Conservation (phyloP, 352 stramenopile genomes). For the Globisporangium spiculum region DNA sequence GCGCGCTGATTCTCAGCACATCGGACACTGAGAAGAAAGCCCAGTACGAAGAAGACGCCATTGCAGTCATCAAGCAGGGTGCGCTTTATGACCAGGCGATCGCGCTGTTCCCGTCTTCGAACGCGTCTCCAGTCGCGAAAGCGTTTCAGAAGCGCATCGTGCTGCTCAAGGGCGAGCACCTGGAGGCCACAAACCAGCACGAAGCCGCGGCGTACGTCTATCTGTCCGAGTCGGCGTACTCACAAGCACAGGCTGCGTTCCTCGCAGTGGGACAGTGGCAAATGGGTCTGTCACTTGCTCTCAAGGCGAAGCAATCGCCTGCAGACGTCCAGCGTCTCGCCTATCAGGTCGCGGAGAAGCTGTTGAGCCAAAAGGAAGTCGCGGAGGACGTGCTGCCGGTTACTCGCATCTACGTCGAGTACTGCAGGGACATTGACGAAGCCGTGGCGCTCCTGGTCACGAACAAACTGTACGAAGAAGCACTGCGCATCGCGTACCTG, state of each 20-base stretch:
- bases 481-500: slow-evolving; percentile 51
- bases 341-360: slow-evolving; percentile 47
- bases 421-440: slow-evolving; percentile 70
- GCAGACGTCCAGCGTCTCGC: slow-evolving; percentile 38
- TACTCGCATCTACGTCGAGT: slow-evolving; percentile 67
- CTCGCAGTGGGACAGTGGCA: slow-evolving; percentile 52
- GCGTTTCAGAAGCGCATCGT: slow-evolving; percentile 40
- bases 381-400: slow-evolving; percentile 31
- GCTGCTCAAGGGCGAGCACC: slow-evolving; percentile 42
- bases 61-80: slow-evolving; percentile 42
- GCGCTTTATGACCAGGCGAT: slow-evolving; percentile 54
- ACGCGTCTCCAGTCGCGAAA: slow-evolving; percentile 6
- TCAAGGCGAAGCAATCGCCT: slow-evolving; percentile 23
- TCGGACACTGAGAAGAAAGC: slow-evolving; percentile 5
- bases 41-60: slow-evolving; percentile 30
- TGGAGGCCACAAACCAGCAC: slow-evolving; percentile 37
- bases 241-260: slow-evolving; percentile 52
- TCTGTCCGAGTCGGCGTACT: slow-evolving; percentile 38
- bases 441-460: slow-evolving; percentile 61
- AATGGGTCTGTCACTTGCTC: slow-evolving; percentile 52
- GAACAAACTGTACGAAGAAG: slow-evolving; percentile 58
- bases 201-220: slow-evolving; percentile 65
- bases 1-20: slow-evolving; percentile 22
- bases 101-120: slow-evolving; percentile 32
- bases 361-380: slow-evolving; percentile 38